These are phyloP conservation scores for Plasmodium gaboni DNA, from an alignment of 169 alveolate species.

Conservation along the genomic window DNA sequence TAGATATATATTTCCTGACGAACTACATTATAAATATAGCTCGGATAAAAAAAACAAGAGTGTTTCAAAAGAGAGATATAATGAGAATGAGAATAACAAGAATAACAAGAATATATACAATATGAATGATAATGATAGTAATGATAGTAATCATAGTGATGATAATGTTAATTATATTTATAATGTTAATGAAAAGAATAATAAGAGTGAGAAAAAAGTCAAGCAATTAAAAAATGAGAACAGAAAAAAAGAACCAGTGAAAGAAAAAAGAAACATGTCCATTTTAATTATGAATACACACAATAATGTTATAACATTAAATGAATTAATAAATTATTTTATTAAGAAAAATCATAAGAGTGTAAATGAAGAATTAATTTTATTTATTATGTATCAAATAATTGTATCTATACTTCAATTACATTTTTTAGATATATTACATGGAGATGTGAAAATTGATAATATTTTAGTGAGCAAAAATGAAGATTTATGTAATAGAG, in stretches of 20 bases:
- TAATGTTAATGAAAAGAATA: not conserved
- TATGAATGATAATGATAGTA: not conserved
- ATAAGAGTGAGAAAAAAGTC: not conserved
- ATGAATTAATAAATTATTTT: slow-evolving; percentile 42
- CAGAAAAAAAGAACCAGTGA: not conserved
- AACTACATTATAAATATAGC: slow-evolving; percentile 27
- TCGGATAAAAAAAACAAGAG: not conserved
- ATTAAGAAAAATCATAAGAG: slow-evolving; percentile 30
- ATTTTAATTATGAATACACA: slow-evolving; percentile 51
- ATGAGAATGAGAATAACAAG: not conserved
- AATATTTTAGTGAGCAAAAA: slow-evolving; percentile 35
- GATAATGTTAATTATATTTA: not conserved
- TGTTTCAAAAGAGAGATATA: not conserved
- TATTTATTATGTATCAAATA: slow-evolving; percentile 53
- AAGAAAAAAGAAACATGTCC: slow-evolving; percentile 8
- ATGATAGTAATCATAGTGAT: not conserved
- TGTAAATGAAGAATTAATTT: slow-evolving; percentile 51
- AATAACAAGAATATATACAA: not conserved
- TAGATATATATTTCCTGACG: slow-evolving; percentile 68
- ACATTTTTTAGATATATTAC: slow-evolving; percentile 56
- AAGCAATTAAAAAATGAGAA: not conserved
- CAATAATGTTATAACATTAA: slow-evolving; percentile 34
- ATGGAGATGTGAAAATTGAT: slow-evolving; percentile 74
- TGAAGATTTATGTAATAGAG: not conserved
- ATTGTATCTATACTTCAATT: slow-evolving; percentile 41